phyloP scores from a whole-genome alignment of 805 yeast genomes.

The Ogataea methanolica region DNA sequence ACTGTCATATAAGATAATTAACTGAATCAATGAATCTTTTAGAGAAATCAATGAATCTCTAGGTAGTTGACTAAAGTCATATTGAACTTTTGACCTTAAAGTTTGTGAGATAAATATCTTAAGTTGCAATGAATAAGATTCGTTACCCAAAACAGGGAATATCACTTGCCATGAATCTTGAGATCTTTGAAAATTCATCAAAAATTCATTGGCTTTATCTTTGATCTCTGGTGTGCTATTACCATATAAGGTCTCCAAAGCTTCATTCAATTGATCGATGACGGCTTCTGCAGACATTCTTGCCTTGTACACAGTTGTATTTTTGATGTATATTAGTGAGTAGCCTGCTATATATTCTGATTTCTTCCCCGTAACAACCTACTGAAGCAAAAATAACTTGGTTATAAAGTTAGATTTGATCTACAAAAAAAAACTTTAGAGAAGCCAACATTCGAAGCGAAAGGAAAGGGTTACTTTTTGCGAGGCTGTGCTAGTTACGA shows the following conservation, averaged over 20 bases:
- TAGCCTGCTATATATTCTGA: too few species aligned
- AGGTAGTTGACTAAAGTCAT: slow-evolving; percentile 79
- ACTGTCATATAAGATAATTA: slow-evolving; percentile 47
- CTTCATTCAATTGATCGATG: slow-evolving; percentile 33
- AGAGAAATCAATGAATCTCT: slow-evolving; percentile 51
- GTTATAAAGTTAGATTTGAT: too few species aligned
- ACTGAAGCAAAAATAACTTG: too few species aligned
- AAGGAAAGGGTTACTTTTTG: too few species aligned
- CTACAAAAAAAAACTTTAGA: too few species aligned
- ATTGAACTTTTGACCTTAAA: slow-evolving; percentile 74
- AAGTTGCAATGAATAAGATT: slow-evolving; percentile 41
- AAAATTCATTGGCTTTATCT: slow-evolving; percentile 45
- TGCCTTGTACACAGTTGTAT: too few species aligned
- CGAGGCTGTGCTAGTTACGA: too few species aligned
- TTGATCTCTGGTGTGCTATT: slow-evolving; percentile 32
- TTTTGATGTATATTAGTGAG: too few species aligned
- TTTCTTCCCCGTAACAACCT: too few species aligned
- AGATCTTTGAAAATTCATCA: slow-evolving; percentile 82
- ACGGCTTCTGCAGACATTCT: slow-evolving; percentile 1
- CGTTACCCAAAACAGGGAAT: slow-evolving; percentile 45
- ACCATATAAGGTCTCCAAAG: slow-evolving; percentile 42
- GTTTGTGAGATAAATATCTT: slow-evolving; percentile 91
- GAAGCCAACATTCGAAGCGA: too few species aligned
- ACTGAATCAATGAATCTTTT: slow-evolving; percentile 59
- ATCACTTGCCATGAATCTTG: slow-evolving; percentile 74